A percentile compares a stretch with the other conserved stretches of the same genome.
Conservation (phyloP, 108 stramenopile species). For the Tribonema minus region DNA sequence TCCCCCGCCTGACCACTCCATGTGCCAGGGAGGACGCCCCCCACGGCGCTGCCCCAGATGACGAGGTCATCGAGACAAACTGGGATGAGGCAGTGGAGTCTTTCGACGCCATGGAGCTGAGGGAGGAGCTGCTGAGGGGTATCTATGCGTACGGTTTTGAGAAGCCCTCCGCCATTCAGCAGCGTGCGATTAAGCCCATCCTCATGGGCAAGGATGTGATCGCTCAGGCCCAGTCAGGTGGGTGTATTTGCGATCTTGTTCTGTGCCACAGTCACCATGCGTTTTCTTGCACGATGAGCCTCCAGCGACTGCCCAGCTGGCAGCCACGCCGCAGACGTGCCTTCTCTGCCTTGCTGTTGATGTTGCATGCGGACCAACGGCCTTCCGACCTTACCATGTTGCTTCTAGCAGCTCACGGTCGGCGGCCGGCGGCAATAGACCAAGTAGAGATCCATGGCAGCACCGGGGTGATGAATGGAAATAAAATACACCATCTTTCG, state of each 20-base stretch:
- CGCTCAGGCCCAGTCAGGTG: slow-evolving; percentile 68
- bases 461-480: background rate
- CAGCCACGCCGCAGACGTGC: background rate
- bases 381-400: background rate
- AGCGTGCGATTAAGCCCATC: slow-evolving; percentile 64
- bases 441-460: background rate
- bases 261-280: background rate
- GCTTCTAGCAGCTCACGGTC: background rate
- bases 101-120: slow-evolving; percentile 66
- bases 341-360: background rate
- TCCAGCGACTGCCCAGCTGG: background rate
- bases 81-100: slow-evolving; percentile 54
- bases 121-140: slow-evolving; percentile 64
- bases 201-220: slow-evolving; percentile 63
- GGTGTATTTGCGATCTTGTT: background rate
- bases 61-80: too few species aligned
- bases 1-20: too few species aligned
- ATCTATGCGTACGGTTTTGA: slow-evolving; percentile 72
- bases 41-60: too few species aligned
- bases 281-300: background rate
- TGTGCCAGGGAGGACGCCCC: too few species aligned
- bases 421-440: background rate
- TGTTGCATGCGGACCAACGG: background rate
- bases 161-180: slow-evolving; percentile 68
- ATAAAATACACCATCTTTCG: slow-evolving; percentile 57